Percentiles rank a stretch among this genome's conserved stretches.
phyloP scores from a whole-genome alignment of 257 asterid genomes.

The Solanum appendiculatum region DNA sequence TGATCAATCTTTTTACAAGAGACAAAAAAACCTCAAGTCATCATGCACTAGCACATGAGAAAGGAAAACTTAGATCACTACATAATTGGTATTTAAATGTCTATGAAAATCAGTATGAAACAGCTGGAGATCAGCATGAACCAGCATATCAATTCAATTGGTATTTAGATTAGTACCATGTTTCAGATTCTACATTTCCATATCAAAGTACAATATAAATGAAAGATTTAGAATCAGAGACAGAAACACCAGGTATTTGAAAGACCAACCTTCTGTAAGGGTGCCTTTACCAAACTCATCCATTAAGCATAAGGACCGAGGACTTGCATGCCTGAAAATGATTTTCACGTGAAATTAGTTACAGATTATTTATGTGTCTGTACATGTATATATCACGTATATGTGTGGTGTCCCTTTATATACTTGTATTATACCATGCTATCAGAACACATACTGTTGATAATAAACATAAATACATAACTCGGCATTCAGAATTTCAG shows the following conservation, averaged over 20 bases:
- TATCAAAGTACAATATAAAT: neutral
- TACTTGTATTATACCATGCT: neutral
- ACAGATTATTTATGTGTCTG: neutral
- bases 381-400: neutral
- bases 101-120: neutral
- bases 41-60: neutral
- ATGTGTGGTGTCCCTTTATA: neutral
- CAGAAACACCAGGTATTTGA: neutral
- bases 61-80: neutral
- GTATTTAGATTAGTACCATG: neutral
- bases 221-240: neutral
- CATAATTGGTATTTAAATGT: neutral
- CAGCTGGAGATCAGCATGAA: neutral
- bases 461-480: neutral
- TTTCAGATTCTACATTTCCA: neutral
- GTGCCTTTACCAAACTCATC: slow-evolving; percentile 99
- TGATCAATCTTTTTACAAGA: neutral
- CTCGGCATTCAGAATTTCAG: neutral
- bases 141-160: neutral
- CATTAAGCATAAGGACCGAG: slow-evolving; percentile 75
- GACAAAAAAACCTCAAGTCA: neutral
- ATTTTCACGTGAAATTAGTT: neutral
- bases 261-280: slow-evolving; percentile 77
- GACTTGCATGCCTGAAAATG: slow-evolving; percentile 72
- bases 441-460: neutral